These are phyloP conservation scores for Rhodomyrtus tomentosa DNA, from an alignment of 345 rosid species.

Conservation along the genomic window DNA sequence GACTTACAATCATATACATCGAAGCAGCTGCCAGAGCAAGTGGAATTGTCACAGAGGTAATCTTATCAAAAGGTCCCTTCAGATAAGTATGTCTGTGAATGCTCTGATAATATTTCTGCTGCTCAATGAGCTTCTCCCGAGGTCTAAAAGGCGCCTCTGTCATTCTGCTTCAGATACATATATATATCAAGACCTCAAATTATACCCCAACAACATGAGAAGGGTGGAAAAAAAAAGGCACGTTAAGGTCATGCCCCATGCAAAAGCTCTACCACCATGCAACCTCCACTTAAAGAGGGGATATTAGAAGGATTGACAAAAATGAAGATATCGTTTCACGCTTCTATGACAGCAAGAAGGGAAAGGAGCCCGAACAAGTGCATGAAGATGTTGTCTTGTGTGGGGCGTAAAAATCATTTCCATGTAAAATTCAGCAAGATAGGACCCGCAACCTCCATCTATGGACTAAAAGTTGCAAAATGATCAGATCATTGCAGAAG, in stretches of 20 bases:
- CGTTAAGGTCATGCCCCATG: background rate
- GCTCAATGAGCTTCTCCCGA: slow-evolving; percentile 11
- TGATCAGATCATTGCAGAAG: background rate
- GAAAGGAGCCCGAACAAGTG: background rate
- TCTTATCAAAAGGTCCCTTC: slow-evolving; percentile 35
- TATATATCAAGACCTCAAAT: background rate
- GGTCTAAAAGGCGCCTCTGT: slow-evolving; percentile 31
- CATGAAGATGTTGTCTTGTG: background rate
- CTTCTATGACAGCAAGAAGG: background rate
- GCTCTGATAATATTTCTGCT: slow-evolving; percentile 27
- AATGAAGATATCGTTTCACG: background rate
- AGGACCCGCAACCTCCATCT: background rate
- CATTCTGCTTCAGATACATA: slow-evolving; percentile 17
- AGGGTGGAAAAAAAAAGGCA: background rate
- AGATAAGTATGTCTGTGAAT: slow-evolving; percentile 29
- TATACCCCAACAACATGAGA: background rate
- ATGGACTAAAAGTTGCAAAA: background rate
- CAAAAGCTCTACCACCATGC: background rate
- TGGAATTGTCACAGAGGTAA: slow-evolving; percentile 40
- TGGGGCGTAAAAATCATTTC: background rate
- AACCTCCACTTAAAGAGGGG: background rate
- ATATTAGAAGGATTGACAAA: background rate
- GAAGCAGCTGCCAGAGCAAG: slow-evolving; percentile 19
- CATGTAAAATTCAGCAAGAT: background rate
- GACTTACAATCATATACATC: slow-evolving; percentile 27